Base-by-base conservation (phyloP, 2,329 filamentous ascomycete species). In the Geosmithia morbida region DNA sequence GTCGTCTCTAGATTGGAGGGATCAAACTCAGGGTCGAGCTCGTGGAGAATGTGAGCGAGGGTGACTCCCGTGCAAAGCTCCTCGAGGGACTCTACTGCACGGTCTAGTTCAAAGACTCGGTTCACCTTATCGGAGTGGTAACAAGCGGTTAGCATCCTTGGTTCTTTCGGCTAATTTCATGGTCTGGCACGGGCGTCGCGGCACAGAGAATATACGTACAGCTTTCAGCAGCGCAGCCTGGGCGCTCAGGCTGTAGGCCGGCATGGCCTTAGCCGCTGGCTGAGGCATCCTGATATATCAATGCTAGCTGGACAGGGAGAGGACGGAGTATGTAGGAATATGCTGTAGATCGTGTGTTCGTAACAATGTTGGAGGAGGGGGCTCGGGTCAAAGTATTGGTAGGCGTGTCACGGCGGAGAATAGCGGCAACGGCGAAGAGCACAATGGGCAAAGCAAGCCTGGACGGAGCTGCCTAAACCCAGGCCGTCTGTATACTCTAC, bases 1-100 rank as follows among this genome's bases (percentile, higher is more conserved):
- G 61, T 69, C 44, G 66, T 63, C 48, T 76, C 69, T 48, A 81
- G 70, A 50, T 75, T 67, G 0, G 68, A 64, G 29, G 70, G 67
- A 56, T 76, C 70, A 56, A 79, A 83, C 50, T 70, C 65, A 33
- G 69, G 57, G 54, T 81, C 75, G 44, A 83, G 63, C 55, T 79
- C 71, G 57, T 74, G 68, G 50, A 80, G 70, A 44, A 79, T 68
- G 52, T 74, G 63, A 41, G 70, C 74, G 52, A 79, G 70, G 30
- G 73, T 60, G 49, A 71, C 61, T 47, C 75, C 75, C 52, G 79
- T 76, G 57, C 66, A 62, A 43, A 76, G 66, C 47, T 74, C 67
- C 46, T 71, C 66, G 46, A 75, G 62, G n/a, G 68, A 70, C 52
- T 68, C 68, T 56, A 69, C 68, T 51, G 66, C 62, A 39, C 64